A percentile compares a stretch with the other conserved stretches of the same genome.
phyloP scores from a whole-genome alignment of 2,329 filamentous ascomycete species.

The Bertia moriformis region DNA sequence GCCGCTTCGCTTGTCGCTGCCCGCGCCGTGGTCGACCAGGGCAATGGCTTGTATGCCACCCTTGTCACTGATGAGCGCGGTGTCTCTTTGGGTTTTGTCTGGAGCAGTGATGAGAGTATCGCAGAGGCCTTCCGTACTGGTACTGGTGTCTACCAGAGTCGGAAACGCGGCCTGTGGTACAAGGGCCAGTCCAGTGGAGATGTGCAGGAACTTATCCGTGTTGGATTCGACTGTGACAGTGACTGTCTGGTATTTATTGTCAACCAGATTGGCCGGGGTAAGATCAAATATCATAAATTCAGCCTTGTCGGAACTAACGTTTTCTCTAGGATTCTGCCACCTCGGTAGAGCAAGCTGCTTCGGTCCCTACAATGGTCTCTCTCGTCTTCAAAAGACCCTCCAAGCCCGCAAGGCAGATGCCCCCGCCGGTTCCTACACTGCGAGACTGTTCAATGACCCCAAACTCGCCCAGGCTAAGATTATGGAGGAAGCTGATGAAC shows the following conservation, averaged over 20 bases:
- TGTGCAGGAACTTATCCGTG: constrained; percentile 71
- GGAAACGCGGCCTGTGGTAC: constrained; percentile 89
- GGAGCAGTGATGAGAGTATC: constrained; percentile 85
- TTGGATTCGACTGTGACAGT: constrained; percentile 82
- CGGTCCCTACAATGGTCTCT: constrained; percentile 66
- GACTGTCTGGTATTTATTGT: constrained; percentile 87
- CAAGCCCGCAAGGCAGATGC: constrained; percentile 68
- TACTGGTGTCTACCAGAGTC: constrained; percentile 82
- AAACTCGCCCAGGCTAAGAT: constrained; percentile 89
- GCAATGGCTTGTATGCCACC: constrained; percentile 75
- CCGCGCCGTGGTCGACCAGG: constrained; percentile 66
- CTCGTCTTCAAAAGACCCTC: constrained; percentile 76
- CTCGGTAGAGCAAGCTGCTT: constrained; percentile 86
- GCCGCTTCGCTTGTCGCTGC: constrained; percentile 58
- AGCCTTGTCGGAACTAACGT: neutral
- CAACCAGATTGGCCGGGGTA: constrained; percentile 55
- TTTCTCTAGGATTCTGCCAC: constrained; percentile 65
- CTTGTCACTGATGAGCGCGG: constrained; percentile 82
- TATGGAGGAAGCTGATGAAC: constrained; percentile 92
- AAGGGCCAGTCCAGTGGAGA: constrained; percentile 93
- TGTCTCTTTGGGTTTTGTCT: constrained; percentile 74
- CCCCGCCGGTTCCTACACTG: constrained; percentile 83
- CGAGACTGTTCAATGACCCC: constrained; percentile 78
- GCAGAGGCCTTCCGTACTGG: constrained; percentile 68
- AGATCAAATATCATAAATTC: neutral